Evolutionary conservation across 2,329 filamentous ascomycete genomes (phyloP).

Genomic region (Aspergillus ochraceus): DNA sequence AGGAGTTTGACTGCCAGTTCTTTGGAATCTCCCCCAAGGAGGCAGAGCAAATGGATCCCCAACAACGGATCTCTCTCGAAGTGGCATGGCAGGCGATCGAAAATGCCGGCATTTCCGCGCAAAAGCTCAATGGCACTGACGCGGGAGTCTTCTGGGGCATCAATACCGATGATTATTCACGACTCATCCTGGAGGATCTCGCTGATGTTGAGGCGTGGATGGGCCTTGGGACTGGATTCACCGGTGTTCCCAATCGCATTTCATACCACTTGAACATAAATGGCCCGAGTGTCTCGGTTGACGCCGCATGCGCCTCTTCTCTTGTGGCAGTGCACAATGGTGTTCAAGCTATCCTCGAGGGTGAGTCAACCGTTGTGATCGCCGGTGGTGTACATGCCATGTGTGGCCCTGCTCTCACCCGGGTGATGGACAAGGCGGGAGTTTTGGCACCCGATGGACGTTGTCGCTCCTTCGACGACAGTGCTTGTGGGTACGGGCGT

Average conservation of each 20-base stretch:
- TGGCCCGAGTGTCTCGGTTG: conserved; percentile 24
- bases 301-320: conserved; percentile 27
- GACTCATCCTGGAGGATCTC: conserved; percentile 39
- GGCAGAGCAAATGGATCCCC: conserved; percentile 30
- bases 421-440: conserved; percentile 30
- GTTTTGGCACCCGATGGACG: conserved; percentile 29
- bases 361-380: conserved; percentile 18
- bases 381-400: conserved; percentile 36
- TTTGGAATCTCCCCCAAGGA: conserved; percentile 30
- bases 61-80: conserved; percentile 28
- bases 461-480: conserved; percentile 34
- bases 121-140: conserved; percentile 24
- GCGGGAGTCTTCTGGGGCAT: conserved; percentile 35
- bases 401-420: conserved; percentile 32
- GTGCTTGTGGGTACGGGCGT: conserved; percentile 31
- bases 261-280: conserved; percentile 24
- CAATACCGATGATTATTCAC: conserved; percentile 38
- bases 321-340: conserved; percentile 24
- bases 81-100: conserved; percentile 26
- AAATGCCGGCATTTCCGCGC: conserved; percentile 19
- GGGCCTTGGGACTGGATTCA: conserved; percentile 42
- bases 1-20: conserved; percentile 30
- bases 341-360: conserved; percentile 10
- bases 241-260: conserved; percentile 33
- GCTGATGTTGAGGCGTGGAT: conserved; percentile 39